phyloP scores from a whole-genome alignment of 2,329 filamentous ascomycete species.

The Penicillium sp. region DNA sequence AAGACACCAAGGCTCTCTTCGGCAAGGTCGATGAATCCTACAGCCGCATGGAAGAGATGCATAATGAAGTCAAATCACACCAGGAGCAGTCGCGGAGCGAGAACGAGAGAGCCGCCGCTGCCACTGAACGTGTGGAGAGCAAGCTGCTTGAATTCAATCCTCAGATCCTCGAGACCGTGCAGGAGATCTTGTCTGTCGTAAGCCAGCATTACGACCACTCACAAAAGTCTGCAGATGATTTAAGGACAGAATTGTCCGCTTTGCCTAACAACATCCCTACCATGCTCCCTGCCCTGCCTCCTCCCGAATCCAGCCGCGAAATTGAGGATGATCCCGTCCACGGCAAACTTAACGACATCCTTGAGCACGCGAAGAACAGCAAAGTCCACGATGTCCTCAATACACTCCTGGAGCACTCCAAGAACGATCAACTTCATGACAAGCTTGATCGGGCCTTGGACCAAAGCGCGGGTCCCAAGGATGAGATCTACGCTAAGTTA shows the following conservation, averaged over 20 bases:
- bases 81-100: conserved; percentile 83
- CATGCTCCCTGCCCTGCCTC: conserved; percentile 57
- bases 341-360: conserved; percentile 60
- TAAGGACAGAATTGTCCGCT: conserved; percentile 59
- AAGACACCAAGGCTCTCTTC: conserved; percentile 86
- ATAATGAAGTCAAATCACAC: conserved; percentile 74
- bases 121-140: conserved; percentile 75
- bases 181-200: conserved; percentile 81
- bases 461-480: conserved; percentile 34
- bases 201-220: conserved; percentile 88
- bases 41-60: conserved; percentile 72
- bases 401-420: conserved; percentile 49
- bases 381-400: conserved; percentile 64
- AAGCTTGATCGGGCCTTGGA: conserved; percentile 57
- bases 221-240: conserved; percentile 67
- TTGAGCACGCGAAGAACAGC: conserved; percentile 50
- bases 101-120: conserved; percentile 72
- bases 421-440: conserved; percentile 61
- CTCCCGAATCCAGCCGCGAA: conserved; percentile 48
- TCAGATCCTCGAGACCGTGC: conserved; percentile 82
- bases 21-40: conserved; percentile 79
- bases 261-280: conserved; percentile 59
- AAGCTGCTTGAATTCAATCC: conserved; percentile 84
- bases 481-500: conserved; percentile 63
- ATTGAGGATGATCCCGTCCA: conserved; percentile 68